These are phyloP conservation scores for Mortierella sp. DNA, from an alignment of 371 early-diverging fungal genomes.

Conservation along the genomic window DNA sequence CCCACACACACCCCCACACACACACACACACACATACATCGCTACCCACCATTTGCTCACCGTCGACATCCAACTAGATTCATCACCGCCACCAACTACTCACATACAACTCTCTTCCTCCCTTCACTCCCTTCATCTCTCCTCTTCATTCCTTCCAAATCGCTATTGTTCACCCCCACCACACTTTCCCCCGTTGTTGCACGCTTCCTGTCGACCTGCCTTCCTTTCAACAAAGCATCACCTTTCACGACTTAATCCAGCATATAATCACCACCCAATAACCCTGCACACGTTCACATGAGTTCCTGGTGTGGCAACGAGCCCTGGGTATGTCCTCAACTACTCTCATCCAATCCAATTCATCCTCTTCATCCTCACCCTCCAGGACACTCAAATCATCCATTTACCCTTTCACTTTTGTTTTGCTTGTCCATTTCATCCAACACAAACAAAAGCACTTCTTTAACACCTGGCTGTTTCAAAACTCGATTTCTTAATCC, in stretches of 20 bases:
- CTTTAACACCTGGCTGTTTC: not conserved
- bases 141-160: not conserved
- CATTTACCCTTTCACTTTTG: not conserved
- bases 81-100: no score
- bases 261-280: not conserved
- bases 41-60: no score
- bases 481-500: no score
- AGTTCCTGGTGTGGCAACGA: conserved; percentile 57
- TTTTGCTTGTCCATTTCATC: not conserved
- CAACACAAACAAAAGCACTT: not conserved
- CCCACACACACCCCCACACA: not conserved
- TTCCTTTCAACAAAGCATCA: not conserved
- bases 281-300: conserved; percentile 21
- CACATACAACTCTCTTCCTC: no score
- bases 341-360: no score
- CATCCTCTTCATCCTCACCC: not conserved
- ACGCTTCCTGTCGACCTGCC: not conserved
- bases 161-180: not conserved
- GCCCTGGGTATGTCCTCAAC: conserved; percentile 40
- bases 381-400: no score
- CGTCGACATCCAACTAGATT: no score
- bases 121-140: not conserved
- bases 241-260: not conserved
- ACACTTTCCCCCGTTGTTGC: not conserved
- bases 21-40: not conserved